These are phyloP conservation scores for Acanthamoeba sp. DNA, from an alignment of 208 protist species.

Conservation along the genomic window DNA sequence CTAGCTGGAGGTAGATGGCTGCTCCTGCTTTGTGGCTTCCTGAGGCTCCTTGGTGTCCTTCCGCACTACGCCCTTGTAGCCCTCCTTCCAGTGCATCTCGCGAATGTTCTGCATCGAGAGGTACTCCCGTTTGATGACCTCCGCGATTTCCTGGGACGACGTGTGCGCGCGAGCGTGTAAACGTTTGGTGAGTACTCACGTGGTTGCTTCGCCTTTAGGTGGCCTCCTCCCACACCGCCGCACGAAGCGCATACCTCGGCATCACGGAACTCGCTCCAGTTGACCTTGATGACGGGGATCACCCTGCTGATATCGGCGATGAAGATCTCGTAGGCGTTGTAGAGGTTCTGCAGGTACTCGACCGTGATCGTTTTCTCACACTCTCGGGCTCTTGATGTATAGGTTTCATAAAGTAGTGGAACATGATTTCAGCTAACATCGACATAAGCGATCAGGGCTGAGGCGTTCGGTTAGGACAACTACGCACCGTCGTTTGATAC, in stretches of 20 bases:
- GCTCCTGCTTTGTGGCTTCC: neutral
- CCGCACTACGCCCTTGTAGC: neutral
- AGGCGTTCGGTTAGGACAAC: neutral
- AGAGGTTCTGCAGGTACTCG: conserved; percentile 80
- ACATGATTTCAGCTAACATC: neutral
- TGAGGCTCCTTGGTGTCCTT: neutral
- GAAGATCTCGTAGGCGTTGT: conserved; percentile 84
- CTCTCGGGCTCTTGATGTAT: conserved; percentile 44
- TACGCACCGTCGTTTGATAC: conserved; percentile 78
- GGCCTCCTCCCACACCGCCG: neutral
- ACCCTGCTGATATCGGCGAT: conserved; percentile 81
- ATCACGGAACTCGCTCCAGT: conserved; percentile 80
- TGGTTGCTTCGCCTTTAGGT: too few species aligned
- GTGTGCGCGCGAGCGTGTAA: too few species aligned
- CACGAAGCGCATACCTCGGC: neutral
- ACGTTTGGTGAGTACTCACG: too few species aligned
- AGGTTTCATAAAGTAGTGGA: neutral
- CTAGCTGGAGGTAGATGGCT: neutral
- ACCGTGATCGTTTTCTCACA: conserved; percentile 82
- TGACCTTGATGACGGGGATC: conserved; percentile 84
- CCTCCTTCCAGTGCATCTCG: conserved; percentile 54
- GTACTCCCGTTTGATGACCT: conserved; percentile 76
- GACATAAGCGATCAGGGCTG: too few species aligned
- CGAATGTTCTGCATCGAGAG: conserved; percentile 75
- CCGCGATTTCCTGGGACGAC: conserved; percentile 66